Base-by-base conservation (phyloP, 345 rosid genomes). In the Gossypium bickii region DNA sequence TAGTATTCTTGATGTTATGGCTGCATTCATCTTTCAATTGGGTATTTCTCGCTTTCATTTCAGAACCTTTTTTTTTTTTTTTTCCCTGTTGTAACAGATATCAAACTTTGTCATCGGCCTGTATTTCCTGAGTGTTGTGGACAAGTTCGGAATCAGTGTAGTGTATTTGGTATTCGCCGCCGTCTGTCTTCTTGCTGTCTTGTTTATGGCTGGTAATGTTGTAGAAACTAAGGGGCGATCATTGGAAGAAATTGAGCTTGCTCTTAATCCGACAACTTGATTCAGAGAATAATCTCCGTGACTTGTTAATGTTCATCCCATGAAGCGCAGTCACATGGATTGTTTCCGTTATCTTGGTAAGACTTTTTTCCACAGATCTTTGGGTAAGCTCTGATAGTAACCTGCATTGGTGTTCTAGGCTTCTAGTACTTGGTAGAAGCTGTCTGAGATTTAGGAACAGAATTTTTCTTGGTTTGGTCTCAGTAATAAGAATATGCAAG, bases 221-320 rank as follows among this genome's bases (percentile, higher is more conserved):
- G 94, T 95, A 8, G 99, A 95, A 80, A 95, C 99, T 1, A 95
- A 95, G 87, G 99, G 99, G 56, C 82, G 97, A 22, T 95, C 99
- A 20, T 81, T 95, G 75, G 99, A 93, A 83, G 97, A 95, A 78
- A 93, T 95, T 64, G 99, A 95, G 86, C 93, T 80, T 4, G 98
- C 93, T 59, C 92, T 95, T 48, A 90, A 75, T 63, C 81, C 89
- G 0, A 76, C 82, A 20, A 57, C 60, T 62, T 89, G 84, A 88
- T 48, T 34, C 41, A 5, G 58, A 43, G 18, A 61, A 73, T 61
- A 27, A 27, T 27, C 44, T 25, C n/a, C 11, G 3, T 17, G 24
- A 45, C 56, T 72, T 49, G 25, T 29, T 70, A 8, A 48, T 15
- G 24, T 10, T 11, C 16, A 29, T 52, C 45, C 15, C 45, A 29